phyloP scores from a whole-genome alignment of 345 rosid genomes.

The Mercurialis annua region DNA sequence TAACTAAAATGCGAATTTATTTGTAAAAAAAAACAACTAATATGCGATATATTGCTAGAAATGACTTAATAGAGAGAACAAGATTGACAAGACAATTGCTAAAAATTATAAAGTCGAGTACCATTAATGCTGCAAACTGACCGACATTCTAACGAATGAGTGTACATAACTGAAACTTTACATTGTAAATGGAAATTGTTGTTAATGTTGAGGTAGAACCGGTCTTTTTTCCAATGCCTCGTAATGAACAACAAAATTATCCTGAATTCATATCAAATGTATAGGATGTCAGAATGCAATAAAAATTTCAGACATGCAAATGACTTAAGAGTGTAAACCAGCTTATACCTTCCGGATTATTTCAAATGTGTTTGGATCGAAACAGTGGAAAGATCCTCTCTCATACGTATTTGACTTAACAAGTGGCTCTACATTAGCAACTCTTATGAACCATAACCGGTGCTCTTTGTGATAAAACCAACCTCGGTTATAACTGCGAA shows the following conservation, averaged over 20 bases:
- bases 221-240: constrained; percentile 94
- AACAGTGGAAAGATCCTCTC: constrained; percentile 86
- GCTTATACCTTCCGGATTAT: constrained; percentile 68
- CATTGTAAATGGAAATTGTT: constrained; percentile 42
- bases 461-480: constrained; percentile 97
- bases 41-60: constrained; percentile 6
- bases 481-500: constrained; percentile 71
- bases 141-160: constrained; percentile 34
- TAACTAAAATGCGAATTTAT: not conserved
- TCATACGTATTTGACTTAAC: constrained; percentile 66
- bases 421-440: constrained; percentile 69
- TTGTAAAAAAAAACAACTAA: too few species aligned
- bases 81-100: constrained; percentile 9
- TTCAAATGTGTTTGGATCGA: constrained; percentile 75
- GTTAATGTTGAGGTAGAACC: constrained; percentile 68
- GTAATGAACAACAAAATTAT: constrained; percentile 66
- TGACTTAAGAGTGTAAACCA: not conserved
- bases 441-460: constrained; percentile 73
- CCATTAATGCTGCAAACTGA: constrained; percentile 30
- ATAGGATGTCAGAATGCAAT: not conserved
- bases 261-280: constrained; percentile 47
- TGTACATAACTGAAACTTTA: constrained; percentile 45
- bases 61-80: not conserved
- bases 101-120: constrained; percentile 21
- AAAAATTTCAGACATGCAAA: not conserved